Conservation (phyloP, 495 filamentous ascomycete genomes). For the Penicillium malachiteum region DNA sequence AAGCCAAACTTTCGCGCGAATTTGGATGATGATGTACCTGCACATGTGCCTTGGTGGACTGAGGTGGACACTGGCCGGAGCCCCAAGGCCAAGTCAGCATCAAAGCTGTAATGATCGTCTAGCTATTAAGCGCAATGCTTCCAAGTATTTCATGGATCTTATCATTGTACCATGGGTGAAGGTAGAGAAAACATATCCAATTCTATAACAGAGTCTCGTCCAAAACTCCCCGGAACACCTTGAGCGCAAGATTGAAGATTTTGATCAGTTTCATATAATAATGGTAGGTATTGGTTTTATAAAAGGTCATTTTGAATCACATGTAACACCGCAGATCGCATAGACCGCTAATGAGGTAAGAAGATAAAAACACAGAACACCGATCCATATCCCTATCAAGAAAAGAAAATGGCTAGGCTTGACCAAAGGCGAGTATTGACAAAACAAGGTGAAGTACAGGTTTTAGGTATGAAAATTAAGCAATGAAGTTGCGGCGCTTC, state of each 20-base stretch:
- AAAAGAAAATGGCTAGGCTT: constrained; percentile 18
- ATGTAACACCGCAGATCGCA: constrained; percentile 23
- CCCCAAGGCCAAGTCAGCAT: constrained; percentile 19
- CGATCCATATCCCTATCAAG: constrained; percentile 16
- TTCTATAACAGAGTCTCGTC: too few relatives aligned
- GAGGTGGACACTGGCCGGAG: constrained; percentile 30
- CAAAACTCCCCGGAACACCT: too few relatives aligned
- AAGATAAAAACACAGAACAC: constrained; percentile 23
- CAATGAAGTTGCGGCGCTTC: constrained; percentile 70
- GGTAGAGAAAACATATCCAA: too few relatives aligned
- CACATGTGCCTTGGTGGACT: constrained; percentile 32
- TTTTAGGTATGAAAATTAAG: constrained; percentile 16
- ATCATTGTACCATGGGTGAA: too few relatives aligned
- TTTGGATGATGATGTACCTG: constrained; percentile 27
- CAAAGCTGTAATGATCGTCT: constrained; percentile 27
- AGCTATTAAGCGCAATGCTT: too few relatives aligned
- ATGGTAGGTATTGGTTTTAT: constrained; percentile 13
- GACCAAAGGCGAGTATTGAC: constrained; percentile 6
- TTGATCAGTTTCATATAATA: constrained; percentile 9
- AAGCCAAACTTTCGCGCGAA: constrained; percentile 51
- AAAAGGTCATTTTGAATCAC: constrained; percentile 22
- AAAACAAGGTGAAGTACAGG: constrained; percentile 1
- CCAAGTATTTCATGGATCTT: too few relatives aligned
- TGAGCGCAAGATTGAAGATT: constrained; percentile 7
- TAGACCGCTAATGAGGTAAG: constrained; percentile 29